phyloP scores from a whole-genome alignment of 2,329 filamentous ascomycete species.

The Fusarium nisikadoi region DNA sequence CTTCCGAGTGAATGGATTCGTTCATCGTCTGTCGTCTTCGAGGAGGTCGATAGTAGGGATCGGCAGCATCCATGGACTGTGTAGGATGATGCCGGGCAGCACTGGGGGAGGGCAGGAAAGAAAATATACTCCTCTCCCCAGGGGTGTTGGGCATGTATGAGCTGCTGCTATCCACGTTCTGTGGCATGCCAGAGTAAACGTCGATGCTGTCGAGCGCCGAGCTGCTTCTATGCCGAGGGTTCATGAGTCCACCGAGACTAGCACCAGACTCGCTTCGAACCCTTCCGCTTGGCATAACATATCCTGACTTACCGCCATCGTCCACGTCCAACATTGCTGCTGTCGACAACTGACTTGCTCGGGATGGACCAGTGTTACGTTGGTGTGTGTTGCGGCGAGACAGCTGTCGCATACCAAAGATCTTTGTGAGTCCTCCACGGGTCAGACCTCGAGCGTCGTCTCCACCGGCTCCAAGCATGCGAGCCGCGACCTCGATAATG shows the following conservation, averaged over 20 bases:
- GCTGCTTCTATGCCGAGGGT: slow-evolving; percentile 62
- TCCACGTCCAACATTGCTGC: slow-evolving; percentile 81
- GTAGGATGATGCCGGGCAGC: slow-evolving; percentile 59
- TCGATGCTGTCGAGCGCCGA: slow-evolving; percentile 66
- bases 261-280: slow-evolving; percentile 70
- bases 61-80: slow-evolving; percentile 64
- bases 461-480: slow-evolving; percentile 83
- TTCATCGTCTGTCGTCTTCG: slow-evolving; percentile 72
- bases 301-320: slow-evolving; percentile 71
- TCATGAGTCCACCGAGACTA: slow-evolving; percentile 64
- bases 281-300: slow-evolving; percentile 63
- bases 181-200: slow-evolving; percentile 55
- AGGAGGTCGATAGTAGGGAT: slow-evolving; percentile 91
- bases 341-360: slow-evolving; percentile 85
- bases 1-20: slow-evolving; percentile 49
- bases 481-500: slow-evolving; percentile 85
- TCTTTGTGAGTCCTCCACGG: slow-evolving; percentile 86
- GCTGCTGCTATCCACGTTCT: slow-evolving; percentile 68
- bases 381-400: slow-evolving; percentile 76
- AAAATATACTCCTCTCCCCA: slow-evolving; percentile 76
- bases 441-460: slow-evolving; percentile 76
- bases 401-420: slow-evolving; percentile 91
- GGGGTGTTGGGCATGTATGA: slow-evolving; percentile 79
- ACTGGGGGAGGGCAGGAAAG: slow-evolving; percentile 72
- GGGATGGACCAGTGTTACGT: slow-evolving; percentile 67